Evolutionary conservation across 352 stramenopile genomes (phyloP).

Genomic region (Phytopythium mirpurense): DNA sequence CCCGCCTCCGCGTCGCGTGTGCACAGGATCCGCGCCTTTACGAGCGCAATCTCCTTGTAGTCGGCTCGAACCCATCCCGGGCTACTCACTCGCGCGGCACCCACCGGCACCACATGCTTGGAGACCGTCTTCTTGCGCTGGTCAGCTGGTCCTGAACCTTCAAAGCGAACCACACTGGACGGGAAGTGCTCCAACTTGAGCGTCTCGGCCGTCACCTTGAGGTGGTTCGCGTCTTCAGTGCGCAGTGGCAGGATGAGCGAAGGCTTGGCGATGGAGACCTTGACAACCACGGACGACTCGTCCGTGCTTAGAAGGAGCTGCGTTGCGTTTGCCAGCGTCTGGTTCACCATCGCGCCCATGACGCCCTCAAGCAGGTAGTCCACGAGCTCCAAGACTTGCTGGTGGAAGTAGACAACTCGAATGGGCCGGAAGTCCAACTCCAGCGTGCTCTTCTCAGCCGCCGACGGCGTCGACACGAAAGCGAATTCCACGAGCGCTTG

Average conservation of each 20-base stretch:
- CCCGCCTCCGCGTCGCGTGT: neutral
- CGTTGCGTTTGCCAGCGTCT: conserved; percentile 66
- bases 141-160: conserved; percentile 16
- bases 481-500: conserved; percentile 27
- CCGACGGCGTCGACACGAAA: conserved; percentile 14
- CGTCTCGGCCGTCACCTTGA: conserved; percentile 48
- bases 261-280: conserved; percentile 51
- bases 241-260: conserved; percentile 62
- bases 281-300: conserved; percentile 44
- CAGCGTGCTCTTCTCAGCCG: conserved; percentile 37
- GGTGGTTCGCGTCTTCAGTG: conserved; percentile 44
- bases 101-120: conserved; percentile 7
- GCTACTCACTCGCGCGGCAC: conserved; percentile 13
- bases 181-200: conserved; percentile 61
- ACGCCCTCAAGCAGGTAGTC: conserved; percentile 84
- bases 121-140: conserved; percentile 27
- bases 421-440: conserved; percentile 54
- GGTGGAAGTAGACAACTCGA: conserved; percentile 79
- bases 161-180: conserved; percentile 46
- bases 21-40: conserved; percentile 53
- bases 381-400: conserved; percentile 77
- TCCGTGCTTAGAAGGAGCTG: conserved; percentile 66
- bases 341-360: conserved; percentile 59
- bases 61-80: conserved; percentile 12
- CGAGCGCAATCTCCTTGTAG: conserved; percentile 39